These are phyloP conservation scores for Linnemannia elongata DNA, from an alignment of 192 early-diverging fungal genomes.

Conservation along the genomic window DNA sequence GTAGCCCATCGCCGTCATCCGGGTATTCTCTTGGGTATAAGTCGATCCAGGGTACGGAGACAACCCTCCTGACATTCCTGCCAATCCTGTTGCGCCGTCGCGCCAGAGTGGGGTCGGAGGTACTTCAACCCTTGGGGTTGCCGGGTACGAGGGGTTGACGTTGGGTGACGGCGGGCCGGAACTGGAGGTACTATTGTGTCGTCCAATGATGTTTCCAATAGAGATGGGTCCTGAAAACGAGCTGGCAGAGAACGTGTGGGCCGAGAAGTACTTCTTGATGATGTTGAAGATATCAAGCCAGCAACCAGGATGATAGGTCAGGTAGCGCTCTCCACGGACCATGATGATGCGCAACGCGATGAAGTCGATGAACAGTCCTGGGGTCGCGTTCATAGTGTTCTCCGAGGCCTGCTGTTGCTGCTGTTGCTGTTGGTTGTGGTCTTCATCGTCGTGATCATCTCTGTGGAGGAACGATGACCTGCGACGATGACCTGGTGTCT, in stretches of 20 bases:
- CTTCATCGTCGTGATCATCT: slow-evolving; percentile 18
- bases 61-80: background rate
- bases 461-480: slow-evolving; percentile 4
- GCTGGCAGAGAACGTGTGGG: slow-evolving; percentile 9
- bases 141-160: slow-evolving; percentile 8
- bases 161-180: slow-evolving; percentile 31
- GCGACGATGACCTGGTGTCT: slow-evolving; percentile 26
- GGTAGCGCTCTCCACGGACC: slow-evolving; percentile 60
- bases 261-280: slow-evolving; percentile 49
- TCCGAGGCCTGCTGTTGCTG: background rate
- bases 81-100: background rate
- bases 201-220: background rate
- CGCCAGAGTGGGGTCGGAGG: slow-evolving; percentile 23
- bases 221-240: slow-evolving; percentile 20
- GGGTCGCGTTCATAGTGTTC: slow-evolving; percentile 34
- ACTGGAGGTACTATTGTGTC: slow-evolving; percentile 1
- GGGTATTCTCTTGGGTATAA: slow-evolving; percentile 2
- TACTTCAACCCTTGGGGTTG: slow-evolving; percentile 30
- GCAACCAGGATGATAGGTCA: slow-evolving; percentile 58
- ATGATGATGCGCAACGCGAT: slow-evolving; percentile 68
- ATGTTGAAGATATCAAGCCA: slow-evolving; percentile 66
- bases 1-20: slow-evolving; percentile 58
- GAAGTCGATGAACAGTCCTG: slow-evolving; percentile 61
- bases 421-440: slow-evolving; percentile 8
- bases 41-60: slow-evolving; percentile 12